A percentile compares a stretch with the other conserved stretches of the same genome.
These are phyloP conservation scores for Bondarzewia mesenterica DNA, from an alignment of 1,284 basidiomycete genomes.

Conservation along the genomic window DNA sequence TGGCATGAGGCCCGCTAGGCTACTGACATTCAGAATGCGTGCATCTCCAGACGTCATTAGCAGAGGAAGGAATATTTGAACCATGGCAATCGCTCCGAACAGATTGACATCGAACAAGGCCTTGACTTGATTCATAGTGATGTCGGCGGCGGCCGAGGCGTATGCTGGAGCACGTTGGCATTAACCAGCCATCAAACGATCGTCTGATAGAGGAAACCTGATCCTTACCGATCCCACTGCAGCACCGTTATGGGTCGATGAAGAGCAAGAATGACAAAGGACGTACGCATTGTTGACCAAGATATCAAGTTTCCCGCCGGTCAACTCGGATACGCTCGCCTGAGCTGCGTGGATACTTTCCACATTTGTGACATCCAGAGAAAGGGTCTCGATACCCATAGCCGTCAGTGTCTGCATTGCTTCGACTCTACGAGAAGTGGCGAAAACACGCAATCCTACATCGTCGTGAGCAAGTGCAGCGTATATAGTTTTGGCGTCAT, in stretches of 20 bases:
- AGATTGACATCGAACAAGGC: conserved; percentile 22
- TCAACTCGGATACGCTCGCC: conserved; percentile 15
- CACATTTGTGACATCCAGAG: conserved; percentile 21
- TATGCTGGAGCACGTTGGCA: background rate
- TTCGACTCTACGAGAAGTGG: conserved; percentile 19
- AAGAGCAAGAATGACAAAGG: background rate
- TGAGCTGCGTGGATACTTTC: conserved; percentile 14
- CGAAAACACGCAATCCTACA: conserved; percentile 22
- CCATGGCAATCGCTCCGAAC: conserved; percentile 20
- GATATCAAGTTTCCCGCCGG: conserved; percentile 22
- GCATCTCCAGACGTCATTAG: conserved; percentile 19
- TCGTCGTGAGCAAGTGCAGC: background rate
- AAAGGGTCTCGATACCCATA: conserved; percentile 17
- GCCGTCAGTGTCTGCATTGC: background rate
- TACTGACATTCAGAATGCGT: conserved; percentile 22
- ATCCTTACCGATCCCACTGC: conserved; percentile 6
- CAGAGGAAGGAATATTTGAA: conserved; percentile 22
- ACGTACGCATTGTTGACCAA: conserved; percentile 26
- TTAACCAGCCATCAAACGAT: background rate
- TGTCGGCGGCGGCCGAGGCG: conserved; percentile 15
- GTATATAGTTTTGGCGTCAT: background rate
- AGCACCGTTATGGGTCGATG: background rate
- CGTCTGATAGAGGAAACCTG: background rate
- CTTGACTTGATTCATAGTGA: conserved; percentile 14
- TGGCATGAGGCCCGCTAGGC: conserved; percentile 19